These are phyloP conservation scores for Botrytis squamosa DNA, from an alignment of 2,329 filamentous ascomycete genomes.

Conservation along the genomic window DNA sequence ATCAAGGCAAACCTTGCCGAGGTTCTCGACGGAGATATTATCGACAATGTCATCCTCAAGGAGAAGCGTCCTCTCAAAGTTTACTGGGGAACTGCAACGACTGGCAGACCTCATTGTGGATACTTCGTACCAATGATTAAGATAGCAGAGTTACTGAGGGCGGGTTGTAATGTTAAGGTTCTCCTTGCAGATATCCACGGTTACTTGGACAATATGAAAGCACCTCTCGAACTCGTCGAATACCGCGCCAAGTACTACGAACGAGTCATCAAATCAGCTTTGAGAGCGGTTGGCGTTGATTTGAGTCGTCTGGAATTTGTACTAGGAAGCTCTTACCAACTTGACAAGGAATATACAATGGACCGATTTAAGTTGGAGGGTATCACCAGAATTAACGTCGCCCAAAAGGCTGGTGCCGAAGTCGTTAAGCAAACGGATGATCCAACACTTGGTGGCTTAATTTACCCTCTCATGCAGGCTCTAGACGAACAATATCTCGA, in stretches of 20 bases:
- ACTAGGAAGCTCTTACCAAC: conserved; percentile 80
- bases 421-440: conserved; percentile 78
- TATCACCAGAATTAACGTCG: conserved; percentile 43
- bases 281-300: conserved; percentile 61
- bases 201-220: conserved; percentile 81
- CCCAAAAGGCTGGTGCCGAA: conserved; percentile 87
- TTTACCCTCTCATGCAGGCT: conserved; percentile 75
- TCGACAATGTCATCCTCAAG: conserved; percentile 67
- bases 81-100: conserved; percentile 73
- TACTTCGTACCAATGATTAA: conserved; percentile 84
- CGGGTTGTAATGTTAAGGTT: conserved; percentile 78
- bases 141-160: conserved; percentile 81
- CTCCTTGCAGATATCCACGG: conserved; percentile 70
- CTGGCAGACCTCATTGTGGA: conserved; percentile 79
- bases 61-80: conserved; percentile 71
- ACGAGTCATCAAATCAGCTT: conserved; percentile 62
- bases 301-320: conserved; percentile 81
- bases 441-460: conserved; percentile 68
- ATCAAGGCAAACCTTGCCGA: conserved; percentile 81
- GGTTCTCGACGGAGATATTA: conserved; percentile 79
- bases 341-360: conserved; percentile 73
- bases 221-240: conserved; percentile 83
- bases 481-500: conserved; percentile 59
- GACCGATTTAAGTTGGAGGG: conserved; percentile 73
- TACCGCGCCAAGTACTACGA: conserved; percentile 80